Conservation (phyloP, 176 grass and related monocot species). For the Eragrostis curvula region DNA sequence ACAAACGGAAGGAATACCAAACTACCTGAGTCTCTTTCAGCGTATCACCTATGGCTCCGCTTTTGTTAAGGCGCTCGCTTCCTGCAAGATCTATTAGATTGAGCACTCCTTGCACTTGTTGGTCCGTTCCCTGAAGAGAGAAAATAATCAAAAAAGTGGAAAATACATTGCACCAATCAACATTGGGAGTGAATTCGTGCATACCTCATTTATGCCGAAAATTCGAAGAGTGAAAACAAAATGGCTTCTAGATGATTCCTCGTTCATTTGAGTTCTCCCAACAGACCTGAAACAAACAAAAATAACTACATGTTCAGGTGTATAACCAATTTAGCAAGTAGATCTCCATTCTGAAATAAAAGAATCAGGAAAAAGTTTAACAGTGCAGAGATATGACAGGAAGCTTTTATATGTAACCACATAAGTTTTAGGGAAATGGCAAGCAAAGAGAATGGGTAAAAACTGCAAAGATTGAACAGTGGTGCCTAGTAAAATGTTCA, state of each 20-base stretch:
- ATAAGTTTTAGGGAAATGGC: not conserved
- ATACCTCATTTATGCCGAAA: conserved; percentile 82
- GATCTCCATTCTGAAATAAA: no score
- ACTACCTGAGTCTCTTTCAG: conserved; percentile 89
- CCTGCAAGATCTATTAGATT: conserved; percentile 97
- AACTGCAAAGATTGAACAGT: not conserved
- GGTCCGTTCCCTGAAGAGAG: conserved; percentile 73
- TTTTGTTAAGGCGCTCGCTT: conserved; percentile 88
- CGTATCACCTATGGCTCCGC: conserved; percentile 83
- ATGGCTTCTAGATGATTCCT: conserved; percentile 94
- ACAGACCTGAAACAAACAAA: conserved; percentile 64
- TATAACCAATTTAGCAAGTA: no score
- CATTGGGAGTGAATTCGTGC: not conserved
- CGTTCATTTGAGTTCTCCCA: conserved; percentile 88
- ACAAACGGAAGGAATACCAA: not conserved
- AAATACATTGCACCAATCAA: not conserved
- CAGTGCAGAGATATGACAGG: not conserved
- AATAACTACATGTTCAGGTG: not conserved
- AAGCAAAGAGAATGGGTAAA: not conserved
- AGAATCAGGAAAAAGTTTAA: not conserved
- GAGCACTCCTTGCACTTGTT: conserved; percentile 90
- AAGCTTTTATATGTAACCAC: not conserved
- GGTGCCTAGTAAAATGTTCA: not conserved
- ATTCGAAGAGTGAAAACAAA: conserved; percentile 92
- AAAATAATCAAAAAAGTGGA: not conserved